Evolutionary conservation across 192 early-diverging fungal species (phyloP).

Genomic region (Linderina pennispora): DNA sequence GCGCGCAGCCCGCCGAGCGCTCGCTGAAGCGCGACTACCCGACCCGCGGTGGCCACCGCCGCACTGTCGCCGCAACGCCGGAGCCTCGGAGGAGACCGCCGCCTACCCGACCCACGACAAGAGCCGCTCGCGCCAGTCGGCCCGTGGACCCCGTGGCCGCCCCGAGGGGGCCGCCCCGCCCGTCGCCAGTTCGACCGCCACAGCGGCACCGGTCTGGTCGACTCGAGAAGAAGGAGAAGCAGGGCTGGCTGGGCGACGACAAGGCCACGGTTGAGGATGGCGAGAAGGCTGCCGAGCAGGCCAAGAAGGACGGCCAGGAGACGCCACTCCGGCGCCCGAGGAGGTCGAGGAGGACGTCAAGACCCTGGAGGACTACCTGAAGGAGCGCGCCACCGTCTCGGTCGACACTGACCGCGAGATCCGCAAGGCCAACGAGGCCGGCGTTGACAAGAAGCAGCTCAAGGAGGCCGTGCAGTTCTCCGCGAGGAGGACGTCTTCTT

Average conservation of each 20-base stretch:
- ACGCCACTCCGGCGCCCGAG: slow-evolving; percentile 31
- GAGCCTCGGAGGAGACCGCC: slow-evolving; percentile 25
- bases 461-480: slow-evolving; percentile 68
- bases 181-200: slow-evolving; percentile 84
- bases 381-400: slow-evolving; percentile 56
- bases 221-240: slow-evolving; percentile 89
- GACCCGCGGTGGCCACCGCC: slow-evolving; percentile 23
- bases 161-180: slow-evolving; percentile 51
- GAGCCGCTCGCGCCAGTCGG: slow-evolving; percentile 33
- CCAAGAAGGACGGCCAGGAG: slow-evolving; percentile 41
- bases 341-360: slow-evolving; percentile 76
- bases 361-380: slow-evolving; percentile 84
- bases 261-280: slow-evolving; percentile 29
- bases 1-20: slow-evolving; percentile 6
- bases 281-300: slow-evolving; percentile 33
- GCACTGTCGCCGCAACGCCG: slow-evolving; percentile 17
- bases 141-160: slow-evolving; percentile 50
- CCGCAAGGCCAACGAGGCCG: slow-evolving; percentile 84
- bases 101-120: slow-evolving; percentile 25
- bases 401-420: slow-evolving; percentile 53
- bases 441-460: slow-evolving; percentile 72
- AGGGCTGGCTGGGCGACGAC: slow-evolving; percentile 64
- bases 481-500: slow-evolving; percentile 71
- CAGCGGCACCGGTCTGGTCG: slow-evolving; percentile 67
- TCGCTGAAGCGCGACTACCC: slow-evolving; percentile 8